phyloP scores from a whole-genome alignment of 1,284 basidiomycete genomes.

The Irpex rosettiformis region DNA sequence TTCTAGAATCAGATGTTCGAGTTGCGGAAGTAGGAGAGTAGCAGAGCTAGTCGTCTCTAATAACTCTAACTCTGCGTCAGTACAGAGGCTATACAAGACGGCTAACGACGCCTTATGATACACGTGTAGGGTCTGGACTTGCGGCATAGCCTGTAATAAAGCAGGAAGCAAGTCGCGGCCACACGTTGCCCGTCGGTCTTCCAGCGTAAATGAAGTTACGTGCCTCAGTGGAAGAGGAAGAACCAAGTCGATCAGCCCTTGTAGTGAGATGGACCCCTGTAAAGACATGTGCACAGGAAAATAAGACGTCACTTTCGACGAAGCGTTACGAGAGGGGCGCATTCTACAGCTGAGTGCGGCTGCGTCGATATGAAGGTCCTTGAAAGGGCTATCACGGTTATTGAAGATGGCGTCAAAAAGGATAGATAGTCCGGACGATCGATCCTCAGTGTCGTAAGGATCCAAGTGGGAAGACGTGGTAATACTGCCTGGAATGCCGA shows the following conservation, averaged over 20 bases:
- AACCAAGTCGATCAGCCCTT: background rate
- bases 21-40: slow-evolving; percentile 1
- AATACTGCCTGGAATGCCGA: background rate
- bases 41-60: background rate
- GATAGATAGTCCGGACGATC: background rate
- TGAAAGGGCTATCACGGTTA: background rate
- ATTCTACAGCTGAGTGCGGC: background rate
- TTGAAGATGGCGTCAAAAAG: background rate
- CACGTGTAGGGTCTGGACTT: slow-evolving; percentile 5
- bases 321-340: background rate
- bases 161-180: background rate
- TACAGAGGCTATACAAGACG: slow-evolving; percentile 3
- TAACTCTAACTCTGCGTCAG: background rate
- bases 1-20: slow-evolving; percentile 6
- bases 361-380: background rate
- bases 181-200: slow-evolving; percentile 6
- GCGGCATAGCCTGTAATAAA: slow-evolving; percentile 6
- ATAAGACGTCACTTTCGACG: background rate
- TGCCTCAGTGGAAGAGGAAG: background rate
- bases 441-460: background rate
- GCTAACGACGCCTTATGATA: slow-evolving; percentile 4
- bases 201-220: background rate
- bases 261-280: background rate
- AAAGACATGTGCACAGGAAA: background rate
- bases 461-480: slow-evolving; percentile 1